phyloP scores from a whole-genome alignment of 2,329 filamentous ascomycete genomes.

The Claviceps cyperi region DNA sequence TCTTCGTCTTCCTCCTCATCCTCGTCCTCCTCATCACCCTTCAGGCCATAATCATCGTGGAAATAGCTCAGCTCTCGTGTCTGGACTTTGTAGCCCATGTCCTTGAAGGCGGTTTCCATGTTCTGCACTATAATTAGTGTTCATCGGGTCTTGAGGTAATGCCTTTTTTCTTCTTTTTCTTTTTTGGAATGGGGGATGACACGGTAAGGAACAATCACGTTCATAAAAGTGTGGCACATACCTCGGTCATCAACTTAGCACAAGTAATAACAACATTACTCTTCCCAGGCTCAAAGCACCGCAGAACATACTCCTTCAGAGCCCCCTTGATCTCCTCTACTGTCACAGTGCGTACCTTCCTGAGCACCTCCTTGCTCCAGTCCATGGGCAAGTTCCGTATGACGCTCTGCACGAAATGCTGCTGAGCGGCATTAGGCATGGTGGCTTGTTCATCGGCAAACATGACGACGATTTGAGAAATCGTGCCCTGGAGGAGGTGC shows the following conservation, averaged over 20 bases:
- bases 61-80: constrained; percentile 64
- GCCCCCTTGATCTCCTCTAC: constrained; percentile 62
- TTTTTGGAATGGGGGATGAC: not conserved
- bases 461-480: constrained; percentile 73
- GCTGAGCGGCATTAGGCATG: constrained; percentile 65
- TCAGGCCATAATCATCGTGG: constrained; percentile 78
- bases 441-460: constrained; percentile 84
- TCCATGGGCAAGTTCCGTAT: constrained; percentile 61
- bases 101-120: constrained; percentile 59
- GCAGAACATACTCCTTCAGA: constrained; percentile 61
- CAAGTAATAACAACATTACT: constrained; percentile 84
- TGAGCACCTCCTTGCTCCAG: constrained; percentile 64
- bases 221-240: constrained; percentile 28
- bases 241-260: constrained; percentile 71
- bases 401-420: constrained; percentile 72
- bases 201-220: too few species aligned
- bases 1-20: constrained; percentile 31
- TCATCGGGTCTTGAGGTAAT: not conserved
- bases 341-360: constrained; percentile 60
- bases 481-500: constrained; percentile 74
- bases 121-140: constrained; percentile 38
- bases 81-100: constrained; percentile 65
- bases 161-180: not conserved
- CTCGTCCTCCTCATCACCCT: constrained; percentile 45
- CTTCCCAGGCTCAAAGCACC: constrained; percentile 64